Evolutionary conservation across 2,329 filamentous ascomycete species (phyloP).

Genomic region (Epichloe hybrida): DNA sequence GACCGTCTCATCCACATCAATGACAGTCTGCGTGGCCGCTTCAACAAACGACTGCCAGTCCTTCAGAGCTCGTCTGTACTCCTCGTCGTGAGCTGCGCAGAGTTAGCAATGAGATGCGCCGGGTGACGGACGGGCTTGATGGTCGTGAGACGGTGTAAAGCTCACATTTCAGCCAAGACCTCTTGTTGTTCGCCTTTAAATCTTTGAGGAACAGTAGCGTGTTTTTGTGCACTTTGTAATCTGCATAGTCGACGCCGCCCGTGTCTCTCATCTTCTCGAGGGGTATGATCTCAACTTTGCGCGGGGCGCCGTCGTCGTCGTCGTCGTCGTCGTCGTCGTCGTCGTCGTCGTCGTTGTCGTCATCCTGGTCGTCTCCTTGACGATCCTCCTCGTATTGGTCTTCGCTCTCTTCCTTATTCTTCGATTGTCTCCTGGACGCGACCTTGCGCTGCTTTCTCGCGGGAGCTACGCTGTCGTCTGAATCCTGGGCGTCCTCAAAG

Average conservation of each 20-base stretch:
- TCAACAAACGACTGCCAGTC: conserved; percentile 76
- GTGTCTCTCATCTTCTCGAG: conserved; percentile 22
- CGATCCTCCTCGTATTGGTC: conserved; percentile 15
- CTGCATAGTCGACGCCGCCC: conserved; percentile 31
- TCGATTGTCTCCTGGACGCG: conserved; percentile 11
- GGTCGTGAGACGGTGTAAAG: not conserved
- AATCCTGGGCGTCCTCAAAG: conserved; percentile 24
- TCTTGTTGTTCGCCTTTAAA: conserved; percentile 44
- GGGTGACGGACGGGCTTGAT: no score
- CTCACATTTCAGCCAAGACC: conserved; percentile 45
- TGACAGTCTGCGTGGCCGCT: conserved; percentile 54
- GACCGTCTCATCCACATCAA: conserved; percentile 63
- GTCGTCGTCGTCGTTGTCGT: no score
- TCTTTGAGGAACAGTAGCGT: conserved; percentile 44
- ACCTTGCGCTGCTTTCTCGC: conserved; percentile 16
- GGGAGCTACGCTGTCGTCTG: conserved; percentile 9
- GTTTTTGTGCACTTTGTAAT: conserved; percentile 41
- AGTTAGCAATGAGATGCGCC: not conserved
- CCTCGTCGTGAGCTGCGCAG: conserved; percentile 55
- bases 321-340: no score
- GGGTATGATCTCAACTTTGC: conserved; percentile 22
- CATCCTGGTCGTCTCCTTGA: conserved; percentile 9
- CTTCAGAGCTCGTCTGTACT: conserved; percentile 64
- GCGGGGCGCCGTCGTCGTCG: conserved; percentile 24
- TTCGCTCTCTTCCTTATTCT: conserved; percentile 5